Evolutionary conservation across 495 filamentous ascomycete species (phyloP).

Genomic region (Beverwykella pulmonaria): DNA sequence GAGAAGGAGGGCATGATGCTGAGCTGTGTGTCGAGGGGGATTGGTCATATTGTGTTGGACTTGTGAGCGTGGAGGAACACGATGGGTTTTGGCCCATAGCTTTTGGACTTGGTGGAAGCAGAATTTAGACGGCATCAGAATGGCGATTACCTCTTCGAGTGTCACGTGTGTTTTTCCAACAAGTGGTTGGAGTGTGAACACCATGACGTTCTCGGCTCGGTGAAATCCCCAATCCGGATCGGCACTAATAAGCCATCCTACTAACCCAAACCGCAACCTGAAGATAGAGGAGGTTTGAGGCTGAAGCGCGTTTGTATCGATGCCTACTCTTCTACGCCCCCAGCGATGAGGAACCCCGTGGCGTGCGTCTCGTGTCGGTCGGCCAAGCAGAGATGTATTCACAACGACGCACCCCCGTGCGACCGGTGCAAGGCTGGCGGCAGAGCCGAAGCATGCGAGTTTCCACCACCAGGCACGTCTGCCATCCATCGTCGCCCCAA

Average conservation of each 20-base stretch:
- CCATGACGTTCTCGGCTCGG: not conserved
- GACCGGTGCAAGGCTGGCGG: conserved; percentile 37
- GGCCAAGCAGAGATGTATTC: conserved; percentile 40
- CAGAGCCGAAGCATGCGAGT: conserved; percentile 31
- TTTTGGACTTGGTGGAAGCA: too few relatives aligned
- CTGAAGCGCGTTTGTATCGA: not conserved
- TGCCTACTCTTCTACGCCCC: not conserved
- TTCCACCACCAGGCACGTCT: conserved; percentile 40
- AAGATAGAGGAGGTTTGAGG: not conserved
- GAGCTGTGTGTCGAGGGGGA: conserved; percentile 47
- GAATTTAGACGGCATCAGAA: too few relatives aligned
- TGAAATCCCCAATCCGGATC: not conserved
- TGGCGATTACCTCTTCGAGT: too few relatives aligned
- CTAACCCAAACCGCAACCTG: not conserved
- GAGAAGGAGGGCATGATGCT: conserved; percentile 52
- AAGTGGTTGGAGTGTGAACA: too few relatives aligned
- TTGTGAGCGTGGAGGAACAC: conserved; percentile 2
- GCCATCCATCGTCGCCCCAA: conserved; percentile 38
- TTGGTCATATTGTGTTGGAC: conserved; percentile 45
- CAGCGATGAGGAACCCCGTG: conserved; percentile 39
- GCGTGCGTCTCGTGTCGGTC: conserved; percentile 39
- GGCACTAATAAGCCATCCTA: not conserved
- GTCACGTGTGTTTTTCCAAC: too few relatives aligned
- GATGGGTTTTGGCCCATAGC: too few relatives aligned
- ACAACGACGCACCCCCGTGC: conserved; percentile 40